phyloP scores from a whole-genome alignment of 2,329 filamentous ascomycete genomes.

The Pseudohalonectria lignicola region DNA sequence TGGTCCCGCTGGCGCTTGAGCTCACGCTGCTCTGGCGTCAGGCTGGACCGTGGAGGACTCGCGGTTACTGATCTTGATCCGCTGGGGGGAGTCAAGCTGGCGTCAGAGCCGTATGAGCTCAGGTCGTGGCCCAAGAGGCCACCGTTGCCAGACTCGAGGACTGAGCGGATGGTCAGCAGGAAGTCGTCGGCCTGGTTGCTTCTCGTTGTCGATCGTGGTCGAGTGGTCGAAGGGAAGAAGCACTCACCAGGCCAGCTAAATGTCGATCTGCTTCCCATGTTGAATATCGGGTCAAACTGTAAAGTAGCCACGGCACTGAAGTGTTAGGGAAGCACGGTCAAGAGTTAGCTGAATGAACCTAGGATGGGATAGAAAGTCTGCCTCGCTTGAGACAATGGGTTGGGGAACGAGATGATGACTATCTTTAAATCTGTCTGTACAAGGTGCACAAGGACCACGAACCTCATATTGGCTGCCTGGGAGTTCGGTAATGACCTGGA shows the following conservation, averaged over 20 bases:
- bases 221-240: not conserved
- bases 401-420: too few species aligned
- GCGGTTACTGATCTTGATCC: conserved; percentile 41
- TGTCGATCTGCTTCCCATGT: conserved; percentile 37
- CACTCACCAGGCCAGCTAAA: conserved; percentile 38
- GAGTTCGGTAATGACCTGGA: too few species aligned
- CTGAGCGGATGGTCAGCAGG: conserved; percentile 9
- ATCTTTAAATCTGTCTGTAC: too few species aligned
- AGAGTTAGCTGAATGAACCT: conserved; percentile 5
- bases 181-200: conserved; percentile 1
- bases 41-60: conserved; percentile 40
- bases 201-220: too few species aligned
- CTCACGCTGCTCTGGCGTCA: conserved; percentile 40
- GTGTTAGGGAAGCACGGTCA: too few species aligned
- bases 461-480: conserved; percentile 1
- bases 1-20: conserved; percentile 51
- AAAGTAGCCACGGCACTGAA: conserved; percentile 36
- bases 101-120: conserved; percentile 36
- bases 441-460: too few species aligned
- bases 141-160: conserved; percentile 18
- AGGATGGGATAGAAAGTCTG: not conserved
- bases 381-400: too few species aligned
- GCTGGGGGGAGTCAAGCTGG: conserved; percentile 38
- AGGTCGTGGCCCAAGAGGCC: conserved; percentile 32
- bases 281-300: conserved; percentile 37